Evolutionary conservation across 177 flowering plant species (phyloP).

Genomic region (Vitis hybrid): DNA sequence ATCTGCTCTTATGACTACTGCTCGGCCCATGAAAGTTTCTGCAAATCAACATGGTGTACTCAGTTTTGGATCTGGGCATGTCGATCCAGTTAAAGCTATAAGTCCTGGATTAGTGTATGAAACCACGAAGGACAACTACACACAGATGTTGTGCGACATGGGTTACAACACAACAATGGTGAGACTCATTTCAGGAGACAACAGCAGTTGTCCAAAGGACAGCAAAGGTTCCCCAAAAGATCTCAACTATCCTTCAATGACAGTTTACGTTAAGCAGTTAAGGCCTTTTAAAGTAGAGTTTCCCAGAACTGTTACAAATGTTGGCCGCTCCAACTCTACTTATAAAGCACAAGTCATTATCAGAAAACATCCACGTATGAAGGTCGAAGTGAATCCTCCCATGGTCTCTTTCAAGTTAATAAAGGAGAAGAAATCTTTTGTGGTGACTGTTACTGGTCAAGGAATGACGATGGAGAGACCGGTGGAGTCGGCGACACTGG

Average conservation of each 20-base stretch:
- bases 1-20: too few species aligned
- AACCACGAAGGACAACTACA: constrained; percentile 17
- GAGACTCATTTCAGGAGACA: constrained; percentile 17
- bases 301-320: background rate
- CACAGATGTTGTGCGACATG: constrained; percentile 23
- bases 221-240: too few species aligned
- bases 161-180: background rate
- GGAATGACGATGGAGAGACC: background rate
- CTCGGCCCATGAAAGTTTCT: too few species aligned
- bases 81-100: constrained; percentile 31
- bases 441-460: constrained; percentile 8
- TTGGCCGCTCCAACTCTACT: constrained; percentile 14
- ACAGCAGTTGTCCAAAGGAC: too few species aligned
- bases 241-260: too few species aligned
- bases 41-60: constrained; percentile 7
- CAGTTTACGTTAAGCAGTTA: too few species aligned
- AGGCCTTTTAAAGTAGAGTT: background rate
- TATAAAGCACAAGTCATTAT: constrained; percentile 8
- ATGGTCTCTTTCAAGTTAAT: constrained; percentile 2
- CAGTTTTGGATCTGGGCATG: constrained; percentile 35
- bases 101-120: constrained; percentile 44
- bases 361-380: background rate
- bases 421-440: constrained; percentile 8
- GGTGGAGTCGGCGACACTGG: background rate
- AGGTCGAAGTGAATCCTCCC: constrained; percentile 6